Conservation (phyloP, 768 basidiomycete genomes). For the Xerocomellus amylosporus region DNA sequence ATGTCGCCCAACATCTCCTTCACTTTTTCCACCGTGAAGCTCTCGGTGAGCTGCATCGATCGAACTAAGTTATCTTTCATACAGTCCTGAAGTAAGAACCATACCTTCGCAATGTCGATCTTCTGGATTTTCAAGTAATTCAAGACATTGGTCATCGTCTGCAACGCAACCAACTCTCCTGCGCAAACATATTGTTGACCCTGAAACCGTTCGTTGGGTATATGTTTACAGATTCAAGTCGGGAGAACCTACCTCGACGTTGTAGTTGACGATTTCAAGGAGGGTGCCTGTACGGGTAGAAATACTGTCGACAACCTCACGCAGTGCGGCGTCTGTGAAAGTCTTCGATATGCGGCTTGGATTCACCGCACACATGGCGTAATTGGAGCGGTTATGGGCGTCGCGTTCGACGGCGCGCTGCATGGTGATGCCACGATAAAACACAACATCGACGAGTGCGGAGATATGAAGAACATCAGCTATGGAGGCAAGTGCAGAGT, state of each 20-base stretch:
- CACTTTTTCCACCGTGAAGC: conserved; percentile 86
- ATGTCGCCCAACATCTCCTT: conserved; percentile 96
- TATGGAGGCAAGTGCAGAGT: conserved; percentile 96
- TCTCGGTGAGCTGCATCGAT: conserved; percentile 71
- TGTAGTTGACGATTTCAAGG: conserved; percentile 98
- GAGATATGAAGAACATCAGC: conserved; percentile 96
- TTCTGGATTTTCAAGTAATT: conserved; percentile 97
- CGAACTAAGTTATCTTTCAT: not conserved
- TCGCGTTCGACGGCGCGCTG: conserved; percentile 98
- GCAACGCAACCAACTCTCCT: conserved; percentile 90
- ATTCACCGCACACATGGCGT: conserved; percentile 99
- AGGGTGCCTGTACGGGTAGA: conserved; percentile 71
- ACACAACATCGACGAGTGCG: conserved; percentile 94
- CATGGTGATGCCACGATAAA: conserved; percentile 99
- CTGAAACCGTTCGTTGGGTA: conserved; percentile 38
- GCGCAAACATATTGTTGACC: conserved; percentile 99
- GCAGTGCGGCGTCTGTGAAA: conserved; percentile 93
- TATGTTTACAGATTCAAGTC: not conserved
- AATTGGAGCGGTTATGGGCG: conserved; percentile 87
- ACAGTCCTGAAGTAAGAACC: not conserved
- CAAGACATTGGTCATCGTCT: conserved; percentile 92
- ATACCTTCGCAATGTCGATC: conserved; percentile 87
- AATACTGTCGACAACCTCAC: conserved; percentile 95
- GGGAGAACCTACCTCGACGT: conserved; percentile 70
- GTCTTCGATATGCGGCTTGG: conserved; percentile 91